phyloP scores from a whole-genome alignment of 2,329 filamentous ascomycete species.

The Lecanoromycetidae sp. region DNA sequence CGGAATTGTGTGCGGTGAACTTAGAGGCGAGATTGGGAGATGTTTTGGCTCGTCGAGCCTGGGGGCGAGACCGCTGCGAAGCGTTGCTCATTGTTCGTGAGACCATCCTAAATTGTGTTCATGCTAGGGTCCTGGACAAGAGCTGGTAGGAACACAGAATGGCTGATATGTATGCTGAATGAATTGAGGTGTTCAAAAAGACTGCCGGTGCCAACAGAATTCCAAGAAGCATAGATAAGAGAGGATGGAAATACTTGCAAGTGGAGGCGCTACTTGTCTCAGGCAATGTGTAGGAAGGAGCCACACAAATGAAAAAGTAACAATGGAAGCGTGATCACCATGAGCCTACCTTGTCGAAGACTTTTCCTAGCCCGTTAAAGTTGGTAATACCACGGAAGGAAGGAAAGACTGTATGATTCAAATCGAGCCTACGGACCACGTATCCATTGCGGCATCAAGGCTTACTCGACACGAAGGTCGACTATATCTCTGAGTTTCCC shows the following conservation, averaged over 20 bases:
- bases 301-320: too few species aligned
- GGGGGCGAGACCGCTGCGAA: conserved; percentile 5
- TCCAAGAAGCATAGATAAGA: background rate
- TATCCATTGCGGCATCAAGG: too few species aligned
- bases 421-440: too few species aligned
- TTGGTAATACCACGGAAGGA: too few species aligned
- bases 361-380: too few species aligned
- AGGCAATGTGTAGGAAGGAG: too few species aligned
- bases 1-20: conserved; percentile 6
- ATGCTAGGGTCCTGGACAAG: background rate
- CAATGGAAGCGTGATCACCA: too few species aligned
- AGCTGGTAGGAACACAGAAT: background rate
- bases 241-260: too few species aligned
- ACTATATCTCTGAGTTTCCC: conserved; percentile 3
- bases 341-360: too few species aligned
- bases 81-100: conserved; percentile 13
- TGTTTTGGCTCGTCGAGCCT: conserved; percentile 17
- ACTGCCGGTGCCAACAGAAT: conserved; percentile 1
- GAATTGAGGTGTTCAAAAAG: conserved; percentile 12
- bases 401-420: too few species aligned
- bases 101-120: conserved; percentile 15
- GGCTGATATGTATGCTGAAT: conserved; percentile 12
- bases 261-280: too few species aligned
- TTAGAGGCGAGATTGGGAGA: background rate
- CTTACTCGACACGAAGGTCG: background rate